Base-by-base conservation (phyloP, 2,329 filamentous ascomycete species). In the Aspergillus floridensis region DNA sequence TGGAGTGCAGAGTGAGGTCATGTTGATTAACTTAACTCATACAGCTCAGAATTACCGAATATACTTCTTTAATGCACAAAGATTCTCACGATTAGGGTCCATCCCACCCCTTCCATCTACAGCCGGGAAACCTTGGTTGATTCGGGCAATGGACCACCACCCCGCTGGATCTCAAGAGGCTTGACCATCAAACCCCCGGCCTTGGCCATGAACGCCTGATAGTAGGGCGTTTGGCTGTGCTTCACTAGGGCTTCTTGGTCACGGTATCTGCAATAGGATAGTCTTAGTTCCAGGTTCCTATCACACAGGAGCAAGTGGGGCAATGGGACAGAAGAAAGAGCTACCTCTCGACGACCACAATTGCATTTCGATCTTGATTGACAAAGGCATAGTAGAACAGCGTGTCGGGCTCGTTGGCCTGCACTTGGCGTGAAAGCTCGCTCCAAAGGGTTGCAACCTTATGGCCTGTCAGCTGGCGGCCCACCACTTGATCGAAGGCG, bases 311-410 rank as follows among this genome's bases (percentile, higher is more conserved):
- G 12, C 48, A 24, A 5, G 38, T 2, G 5, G 8, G 38, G 38
- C 5, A n/a, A 7, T 16, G 32, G 12, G 11, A 12, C 12, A 16
- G 38, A 29, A 31, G 11, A 24, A 29, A 1, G 4, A 57, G 56
- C 57, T 58, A 74, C 72, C 70, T 69, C 49, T 75, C 72, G n/a
- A 75, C 66, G 14, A 72, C 65, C 26, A 74, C 65, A 49, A 75
- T 67, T 51, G 73, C 71, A 14, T 71, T 67, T 41, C 68, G 69
- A 14, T 67, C 68, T 26, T 66, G 61, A 14, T 68, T 63, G 8
- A 60, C 55, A 12, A 71, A 65, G 14, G 68, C 66, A 44, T 73
- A 74, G 61, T 74, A 75, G 31, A 70, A 52, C 12, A 74, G 57
- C 8, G 70, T 71, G 21, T 66, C 66, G 7, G 73, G 71, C 47